phyloP scores from a whole-genome alignment of 192 early-diverging fungal species.

The Hyaloraphidium curvatum region DNA sequence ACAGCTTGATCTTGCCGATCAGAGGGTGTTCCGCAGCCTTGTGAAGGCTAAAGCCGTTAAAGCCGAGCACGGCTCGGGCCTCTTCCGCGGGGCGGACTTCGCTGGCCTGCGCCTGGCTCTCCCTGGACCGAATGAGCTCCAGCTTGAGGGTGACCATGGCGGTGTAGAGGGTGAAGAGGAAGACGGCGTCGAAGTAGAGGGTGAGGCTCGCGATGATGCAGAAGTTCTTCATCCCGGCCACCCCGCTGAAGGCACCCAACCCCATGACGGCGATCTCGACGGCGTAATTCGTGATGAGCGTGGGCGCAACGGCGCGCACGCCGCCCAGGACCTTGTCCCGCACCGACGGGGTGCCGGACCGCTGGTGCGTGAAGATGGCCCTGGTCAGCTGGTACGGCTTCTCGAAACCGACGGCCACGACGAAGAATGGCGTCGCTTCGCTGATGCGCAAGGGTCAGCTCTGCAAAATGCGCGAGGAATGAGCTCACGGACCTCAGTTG shows the following conservation, averaged over 20 bases:
- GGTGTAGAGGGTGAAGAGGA: slow-evolving; percentile 71
- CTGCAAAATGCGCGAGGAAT: background rate
- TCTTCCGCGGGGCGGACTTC: background rate
- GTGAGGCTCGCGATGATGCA: slow-evolving; percentile 62
- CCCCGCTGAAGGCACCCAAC: slow-evolving; percentile 43
- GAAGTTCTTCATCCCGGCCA: slow-evolving; percentile 48
- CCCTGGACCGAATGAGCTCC: slow-evolving; percentile 20
- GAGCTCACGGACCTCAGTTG: too few species aligned
- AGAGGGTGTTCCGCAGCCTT: background rate
- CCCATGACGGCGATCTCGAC: slow-evolving; percentile 65
- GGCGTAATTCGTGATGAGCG: slow-evolving; percentile 53
- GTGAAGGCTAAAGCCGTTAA: background rate
- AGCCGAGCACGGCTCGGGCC: background rate
- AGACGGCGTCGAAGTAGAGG: slow-evolving; percentile 56
- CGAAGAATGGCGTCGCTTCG: slow-evolving; percentile 80
- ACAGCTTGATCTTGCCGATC: background rate
- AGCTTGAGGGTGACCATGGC: slow-evolving; percentile 73
- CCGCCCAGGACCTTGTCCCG: slow-evolving; percentile 40
- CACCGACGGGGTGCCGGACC: slow-evolving; percentile 11
- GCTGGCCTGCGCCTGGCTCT: background rate
- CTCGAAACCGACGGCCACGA: slow-evolving; percentile 80
- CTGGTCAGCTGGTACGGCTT: slow-evolving; percentile 65
- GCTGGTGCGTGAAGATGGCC: slow-evolving; percentile 29
- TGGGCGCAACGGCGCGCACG: slow-evolving; percentile 37
- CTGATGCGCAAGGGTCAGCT: slow-evolving; percentile 6